These are phyloP conservation scores for Penicillium thymicola DNA, from an alignment of 2,329 filamentous ascomycete species.

Conservation along the genomic window DNA sequence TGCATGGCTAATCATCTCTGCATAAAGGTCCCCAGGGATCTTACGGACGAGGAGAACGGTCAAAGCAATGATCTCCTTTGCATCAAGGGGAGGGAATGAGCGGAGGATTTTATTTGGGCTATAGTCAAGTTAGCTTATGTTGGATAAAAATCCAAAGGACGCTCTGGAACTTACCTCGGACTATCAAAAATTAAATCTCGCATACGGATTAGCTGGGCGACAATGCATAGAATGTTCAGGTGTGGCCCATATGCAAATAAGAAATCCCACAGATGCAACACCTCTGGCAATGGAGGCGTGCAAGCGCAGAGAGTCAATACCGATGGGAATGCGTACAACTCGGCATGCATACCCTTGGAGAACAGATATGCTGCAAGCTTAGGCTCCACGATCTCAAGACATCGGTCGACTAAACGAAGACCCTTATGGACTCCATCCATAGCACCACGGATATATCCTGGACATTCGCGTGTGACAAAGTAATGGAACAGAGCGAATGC, in stretches of 20 bases:
- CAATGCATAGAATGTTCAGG: conserved; percentile 92
- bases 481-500: conserved; percentile 88
- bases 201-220: conserved; percentile 88
- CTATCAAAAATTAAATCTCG: conserved; percentile 78
- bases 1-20: conserved; percentile 84
- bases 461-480: conserved; percentile 82
- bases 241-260: conserved; percentile 94
- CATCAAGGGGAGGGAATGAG: conserved; percentile 78
- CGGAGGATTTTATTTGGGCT: conserved; percentile 92
- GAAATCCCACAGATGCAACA: conserved; percentile 93
- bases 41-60: conserved; percentile 84
- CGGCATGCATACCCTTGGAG: conserved; percentile 81
- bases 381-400: conserved; percentile 84
- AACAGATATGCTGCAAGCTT: conserved; percentile 82
- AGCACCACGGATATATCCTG: conserved; percentile 88
- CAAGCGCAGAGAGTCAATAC: conserved; percentile 94
- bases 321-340: conserved; percentile 94
- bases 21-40: conserved; percentile 86
- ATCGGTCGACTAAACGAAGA: conserved; percentile 84
- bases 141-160: background rate
- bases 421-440: conserved; percentile 98
- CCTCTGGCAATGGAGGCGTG: conserved; percentile 90
- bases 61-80: conserved; percentile 77
- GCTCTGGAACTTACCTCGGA: conserved; percentile 60
- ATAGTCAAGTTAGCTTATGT: conserved; percentile 14